phyloP scores from a whole-genome alignment of 1,284 basidiomycete species.

The Boletus sp. region DNA sequence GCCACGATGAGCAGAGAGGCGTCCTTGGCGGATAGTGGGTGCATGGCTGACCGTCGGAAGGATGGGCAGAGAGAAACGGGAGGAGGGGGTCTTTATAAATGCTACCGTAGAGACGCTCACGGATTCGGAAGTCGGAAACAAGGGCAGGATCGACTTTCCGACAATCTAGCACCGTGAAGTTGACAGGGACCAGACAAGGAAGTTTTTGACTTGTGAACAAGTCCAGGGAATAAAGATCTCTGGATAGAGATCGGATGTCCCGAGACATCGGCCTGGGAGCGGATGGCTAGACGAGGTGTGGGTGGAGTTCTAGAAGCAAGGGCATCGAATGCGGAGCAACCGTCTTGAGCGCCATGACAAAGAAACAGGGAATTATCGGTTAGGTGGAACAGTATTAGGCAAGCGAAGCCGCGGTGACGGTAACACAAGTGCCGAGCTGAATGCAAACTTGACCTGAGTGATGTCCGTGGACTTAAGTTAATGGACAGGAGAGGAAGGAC shows the following conservation, averaged over 20 bases:
- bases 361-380: constrained; percentile 35
- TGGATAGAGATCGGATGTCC: constrained; percentile 20
- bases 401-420: constrained; percentile 40
- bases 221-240: constrained; percentile 15
- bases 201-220: constrained; percentile 25
- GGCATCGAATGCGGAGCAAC: constrained; percentile 25
- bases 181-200: constrained; percentile 22
- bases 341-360: constrained; percentile 29
- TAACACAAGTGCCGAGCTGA: constrained; percentile 33
- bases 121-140: constrained; percentile 32
- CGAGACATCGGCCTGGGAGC: constrained; percentile 16
- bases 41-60: constrained; percentile 20
- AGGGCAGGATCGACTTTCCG: constrained; percentile 35
- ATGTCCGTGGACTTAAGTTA: constrained; percentile 40
- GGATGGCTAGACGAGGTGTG: constrained; percentile 10
- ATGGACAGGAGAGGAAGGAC: constrained; percentile 35
- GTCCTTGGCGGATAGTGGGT: constrained; percentile 18
- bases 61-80: constrained; percentile 21
- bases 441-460: constrained; percentile 28
- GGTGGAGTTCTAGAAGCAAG: constrained; percentile 25
- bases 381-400: constrained; percentile 29
- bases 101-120: constrained; percentile 24
- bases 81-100: constrained; percentile 25
- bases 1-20: constrained; percentile 19
- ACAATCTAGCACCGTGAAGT: constrained; percentile 33